Evolutionary conservation across 805 yeast species (phyloP), one percentile per base, ranked within the genome.

Genomic region (Starmerella potacharoeniae): DNA sequence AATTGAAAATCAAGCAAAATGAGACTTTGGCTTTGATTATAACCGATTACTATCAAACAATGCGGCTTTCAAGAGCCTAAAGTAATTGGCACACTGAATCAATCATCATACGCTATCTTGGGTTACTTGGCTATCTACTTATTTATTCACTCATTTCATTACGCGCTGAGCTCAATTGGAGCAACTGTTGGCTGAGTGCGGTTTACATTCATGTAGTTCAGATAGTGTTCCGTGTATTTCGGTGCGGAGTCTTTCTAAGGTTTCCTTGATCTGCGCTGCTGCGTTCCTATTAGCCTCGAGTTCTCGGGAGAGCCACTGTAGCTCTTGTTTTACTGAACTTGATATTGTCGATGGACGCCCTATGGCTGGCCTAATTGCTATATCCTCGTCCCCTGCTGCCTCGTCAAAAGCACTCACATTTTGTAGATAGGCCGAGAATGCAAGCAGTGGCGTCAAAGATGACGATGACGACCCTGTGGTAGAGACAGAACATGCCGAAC

Each of bases 351-450:
- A 22, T 34, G 36, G 34, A 42, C 22, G 36, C n/a, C 7, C 5
- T 48, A 41, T 17, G 37, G 31, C 16, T 31, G 35, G 10, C 1
- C 17, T 9, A 52, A 14, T 42, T 10, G 13, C 45, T 10, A 35
- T 17, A 6, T 8, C 39, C 22, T 40, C 50, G 16, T 44, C 33
- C 8, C 5, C 4, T 4, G 17, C 34, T 3, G 46, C 6, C 7
- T 40, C 37, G 39, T 52, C 55, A n/a, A 52, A 37, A 17, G 41
- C 35, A 11, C 10, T 31, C 16, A 45, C 31, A 22, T 52, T 52
- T 33, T 46, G 47, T 14, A 50, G 41, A 9, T 44, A 54, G 6
- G 42, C 37, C 3, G 52, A 49, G 31, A 45, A 49, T 16, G 37
- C 48, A 4, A 46, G 39, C 13, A 39, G 49, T 30, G 42, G 41